Percentiles rank a stretch among this genome's conserved stretches.
These are phyloP conservation scores for Myxozyma vanderwaltii DNA, from an alignment of 805 yeast genomes.

Conservation along the genomic window DNA sequence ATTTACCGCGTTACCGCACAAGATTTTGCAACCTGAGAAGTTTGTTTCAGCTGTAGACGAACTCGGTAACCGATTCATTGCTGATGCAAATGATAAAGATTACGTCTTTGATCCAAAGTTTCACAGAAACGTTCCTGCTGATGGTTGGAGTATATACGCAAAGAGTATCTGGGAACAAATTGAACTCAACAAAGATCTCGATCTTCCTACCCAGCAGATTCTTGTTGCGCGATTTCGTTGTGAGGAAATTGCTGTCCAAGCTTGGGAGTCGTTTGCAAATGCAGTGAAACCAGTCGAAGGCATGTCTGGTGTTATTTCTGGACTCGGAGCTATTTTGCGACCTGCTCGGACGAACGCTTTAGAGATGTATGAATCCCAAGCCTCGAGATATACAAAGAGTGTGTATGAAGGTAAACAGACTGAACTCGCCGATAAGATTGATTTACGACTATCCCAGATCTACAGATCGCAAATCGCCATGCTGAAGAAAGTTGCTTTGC, in stretches of 20 bases:
- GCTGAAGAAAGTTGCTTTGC: conserved; percentile 44
- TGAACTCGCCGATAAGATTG: conserved; percentile 53
- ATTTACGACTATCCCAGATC: conserved; percentile 50
- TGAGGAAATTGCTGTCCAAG: conserved; percentile 73
- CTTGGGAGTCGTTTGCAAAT: conserved; percentile 50
- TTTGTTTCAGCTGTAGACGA: conserved; percentile 61
- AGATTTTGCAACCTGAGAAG: conserved; percentile 72
- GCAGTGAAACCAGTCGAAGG: conserved; percentile 43
- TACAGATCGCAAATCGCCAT: conserved; percentile 48
- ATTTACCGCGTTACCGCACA: conserved; percentile 82
- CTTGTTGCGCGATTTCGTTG: conserved; percentile 93
- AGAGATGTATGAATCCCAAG: conserved; percentile 62
- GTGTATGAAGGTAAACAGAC: conserved; percentile 68
- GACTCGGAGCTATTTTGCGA: conserved; percentile 50
- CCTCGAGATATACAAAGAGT: conserved; percentile 68
- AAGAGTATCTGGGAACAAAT: conserved; percentile 93
- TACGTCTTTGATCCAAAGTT: conserved; percentile 66
- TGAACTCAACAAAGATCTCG: conserved; percentile 88
- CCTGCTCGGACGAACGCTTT: conserved; percentile 53
- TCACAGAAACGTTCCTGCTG: conserved; percentile 86
- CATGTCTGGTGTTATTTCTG: conserved; percentile 36
- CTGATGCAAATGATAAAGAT: conserved; percentile 33
- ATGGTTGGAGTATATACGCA: conserved; percentile 94
- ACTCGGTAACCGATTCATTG: conserved; percentile 63
- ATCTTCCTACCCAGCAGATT: conserved; percentile 94